Conservation (phyloP, 176 grass and related monocot species). For the Luzula sylvatica region DNA sequence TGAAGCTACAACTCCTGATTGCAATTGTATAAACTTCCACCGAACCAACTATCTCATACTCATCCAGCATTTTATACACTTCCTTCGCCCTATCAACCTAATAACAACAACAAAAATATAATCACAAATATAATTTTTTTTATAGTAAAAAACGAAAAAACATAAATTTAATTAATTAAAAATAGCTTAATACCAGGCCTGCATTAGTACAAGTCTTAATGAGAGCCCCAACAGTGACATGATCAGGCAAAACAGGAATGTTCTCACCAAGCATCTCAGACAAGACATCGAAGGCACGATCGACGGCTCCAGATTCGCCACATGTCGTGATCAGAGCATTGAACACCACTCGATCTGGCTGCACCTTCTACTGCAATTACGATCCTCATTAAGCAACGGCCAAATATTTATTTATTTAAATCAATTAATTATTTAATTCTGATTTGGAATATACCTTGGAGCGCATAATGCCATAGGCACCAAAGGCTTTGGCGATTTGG, state of each 20-base stretch:
- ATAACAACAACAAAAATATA: slow-evolving; percentile 14
- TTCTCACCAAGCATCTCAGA: slow-evolving; percentile 74
- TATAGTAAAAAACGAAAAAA: not conserved
- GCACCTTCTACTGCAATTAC: slow-evolving; percentile 95
- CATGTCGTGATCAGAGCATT: slow-evolving; percentile 98
- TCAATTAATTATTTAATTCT: not conserved
- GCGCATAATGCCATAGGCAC: slow-evolving; percentile 92
- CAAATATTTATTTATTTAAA: not conserved
- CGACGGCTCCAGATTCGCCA: slow-evolving; percentile 88
- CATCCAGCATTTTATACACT: slow-evolving; percentile 89
- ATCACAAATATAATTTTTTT: slow-evolving; percentile 6
- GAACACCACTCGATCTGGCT: slow-evolving; percentile 98
- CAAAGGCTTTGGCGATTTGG: slow-evolving; percentile 98
- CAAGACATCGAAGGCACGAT: slow-evolving; percentile 98
- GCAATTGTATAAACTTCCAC: slow-evolving; percentile 96
- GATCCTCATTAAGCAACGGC: slow-evolving; percentile 41
- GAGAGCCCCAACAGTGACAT: slow-evolving; percentile 87
- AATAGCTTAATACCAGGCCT: slow-evolving; percentile 44
- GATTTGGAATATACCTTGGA: slow-evolving; percentile 59
- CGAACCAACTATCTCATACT: slow-evolving; percentile 81
- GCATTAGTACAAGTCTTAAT: slow-evolving; percentile 89
- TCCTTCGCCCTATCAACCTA: slow-evolving; percentile 74
- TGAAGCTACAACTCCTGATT: slow-evolving; percentile 85
- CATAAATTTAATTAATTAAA: not conserved
- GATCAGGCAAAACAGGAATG: slow-evolving; percentile 74